Percentiles rank a stretch among this genome's conserved stretches.
phyloP scores from a whole-genome alignment of 2,329 filamentous ascomycete species.

The Colletotrichum scovillei region DNA sequence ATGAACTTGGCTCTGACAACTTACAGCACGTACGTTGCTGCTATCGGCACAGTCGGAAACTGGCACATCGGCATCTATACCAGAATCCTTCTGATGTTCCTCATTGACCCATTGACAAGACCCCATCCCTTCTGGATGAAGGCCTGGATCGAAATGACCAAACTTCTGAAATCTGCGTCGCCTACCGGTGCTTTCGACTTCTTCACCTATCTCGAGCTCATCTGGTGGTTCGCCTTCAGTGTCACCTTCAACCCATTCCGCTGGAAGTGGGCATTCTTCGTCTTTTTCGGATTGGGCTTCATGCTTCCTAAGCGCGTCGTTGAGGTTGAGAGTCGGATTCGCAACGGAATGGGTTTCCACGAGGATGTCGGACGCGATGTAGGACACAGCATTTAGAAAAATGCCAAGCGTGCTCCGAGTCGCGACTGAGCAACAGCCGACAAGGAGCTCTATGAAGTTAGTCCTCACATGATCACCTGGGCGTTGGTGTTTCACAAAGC shows the following conservation, averaged over 20 bases:
- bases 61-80: conserved; percentile 94
- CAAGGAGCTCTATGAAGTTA: not conserved
- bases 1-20: not conserved
- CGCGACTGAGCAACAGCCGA: not conserved
- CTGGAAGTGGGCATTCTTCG: conserved; percentile 91
- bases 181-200: conserved; percentile 87
- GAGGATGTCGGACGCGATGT: conserved; percentile 42
- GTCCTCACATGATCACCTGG: not conserved
- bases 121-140: conserved; percentile 82
- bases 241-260: conserved; percentile 85
- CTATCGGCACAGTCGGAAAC: conserved; percentile 85
- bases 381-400: conserved; percentile 45
- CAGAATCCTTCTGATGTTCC: conserved; percentile 86
- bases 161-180: conserved; percentile 73
- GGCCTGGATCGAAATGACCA: conserved; percentile 88
- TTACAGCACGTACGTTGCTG: conserved; percentile 80
- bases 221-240: conserved; percentile 89
- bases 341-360: conserved; percentile 61
- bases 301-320: conserved; percentile 75
- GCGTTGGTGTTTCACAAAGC: not conserved
- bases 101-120: conserved; percentile 80
- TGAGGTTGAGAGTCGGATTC: conserved; percentile 70
- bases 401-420: not conserved
- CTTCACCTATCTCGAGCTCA: conserved; percentile 85
- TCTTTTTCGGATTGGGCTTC: conserved; percentile 80